Evolutionary conservation across 495 filamentous ascomycete species (phyloP), one percentile per base, ranked within the genome.

Genomic region (Talaromyces thailandensis): DNA sequence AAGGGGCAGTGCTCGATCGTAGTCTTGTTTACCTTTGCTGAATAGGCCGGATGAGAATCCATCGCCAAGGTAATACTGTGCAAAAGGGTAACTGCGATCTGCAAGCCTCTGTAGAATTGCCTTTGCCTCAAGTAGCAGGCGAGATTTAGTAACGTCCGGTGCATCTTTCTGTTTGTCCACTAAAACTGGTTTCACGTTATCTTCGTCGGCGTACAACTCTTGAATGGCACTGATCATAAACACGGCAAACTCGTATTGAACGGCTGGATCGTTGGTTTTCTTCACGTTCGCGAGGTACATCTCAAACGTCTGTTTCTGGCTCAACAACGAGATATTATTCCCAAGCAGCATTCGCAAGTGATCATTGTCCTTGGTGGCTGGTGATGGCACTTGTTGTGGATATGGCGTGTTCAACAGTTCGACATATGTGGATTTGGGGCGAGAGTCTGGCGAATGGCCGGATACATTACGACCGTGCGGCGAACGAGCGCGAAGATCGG

Each of bases 271-370:
- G 63, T 90, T 93, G 0, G 93, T 93, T 73, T 98, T 99, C 79
- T 96, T 98, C 24, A 96, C 89, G 70, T 96, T 98, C 45, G 87
- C 86, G 29, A 95, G 82, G 69, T 99, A 99, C 93, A 97, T 96
- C 63, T 98, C 93, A 61, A 99, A 81, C 1, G 94, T 98, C 70
- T 96, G 88, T 68, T 89, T 87, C 35, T 90, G 87, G 69, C 92
- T 93, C 26, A 99, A 81, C 9, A 98, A 79, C 2, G 91, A 95
- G 18, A 93, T 93, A 70, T 94, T 93, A 64, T 83, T 87, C 21
- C 94, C 94, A 16, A 98, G 87, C n/a, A 81, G 82, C 51, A 81
- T 82, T 60, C 86, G 85, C 24, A 99, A 77, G 57, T 88, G 79
- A 2, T 87, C 82, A 66, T 96, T 94, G 70, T 95, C 89, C 60